Evolutionary conservation across 2,329 filamentous ascomycete species (phyloP).

Genomic region (Alternaria panax): DNA sequence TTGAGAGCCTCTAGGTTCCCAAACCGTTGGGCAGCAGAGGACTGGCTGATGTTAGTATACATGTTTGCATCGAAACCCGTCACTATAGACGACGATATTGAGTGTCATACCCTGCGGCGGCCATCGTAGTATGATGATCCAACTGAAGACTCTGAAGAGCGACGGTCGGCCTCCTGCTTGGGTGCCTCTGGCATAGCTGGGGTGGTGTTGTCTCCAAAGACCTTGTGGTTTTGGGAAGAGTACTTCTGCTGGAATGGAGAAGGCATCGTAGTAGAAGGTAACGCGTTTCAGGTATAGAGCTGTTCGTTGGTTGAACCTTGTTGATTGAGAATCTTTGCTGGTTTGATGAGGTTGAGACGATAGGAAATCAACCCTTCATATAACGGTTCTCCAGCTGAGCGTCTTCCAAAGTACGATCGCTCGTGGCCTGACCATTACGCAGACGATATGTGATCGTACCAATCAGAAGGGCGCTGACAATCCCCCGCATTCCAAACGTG

Average conservation of each 20-base stretch:
- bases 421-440: constrained; percentile 44
- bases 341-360: background rate
- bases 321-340: background rate
- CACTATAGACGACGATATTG: background rate
- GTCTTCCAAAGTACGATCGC: constrained; percentile 25
- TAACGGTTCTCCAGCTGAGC: constrained; percentile 27
- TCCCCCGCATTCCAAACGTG: constrained; percentile 44
- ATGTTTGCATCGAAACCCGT: background rate
- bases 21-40: constrained; percentile 40
- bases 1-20: constrained; percentile 45
- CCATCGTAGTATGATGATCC: constrained; percentile 31
- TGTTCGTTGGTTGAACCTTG: too few relatives aligned
- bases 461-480: constrained; percentile 36
- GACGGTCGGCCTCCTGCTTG: constrained; percentile 43
- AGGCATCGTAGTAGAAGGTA: constrained; percentile 34
- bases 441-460: constrained; percentile 43
- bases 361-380: constrained; percentile 19
- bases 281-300: background rate
- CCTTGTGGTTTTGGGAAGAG: constrained; percentile 43
- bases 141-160: constrained; percentile 42
- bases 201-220: constrained; percentile 37
- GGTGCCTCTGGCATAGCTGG: constrained; percentile 45
- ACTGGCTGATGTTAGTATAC: constrained; percentile 28
- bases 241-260: constrained; percentile 51
- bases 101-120: constrained; percentile 39